Conservation (phyloP, 345 rosid genomes). For the Citrus mangshanensis region DNA sequence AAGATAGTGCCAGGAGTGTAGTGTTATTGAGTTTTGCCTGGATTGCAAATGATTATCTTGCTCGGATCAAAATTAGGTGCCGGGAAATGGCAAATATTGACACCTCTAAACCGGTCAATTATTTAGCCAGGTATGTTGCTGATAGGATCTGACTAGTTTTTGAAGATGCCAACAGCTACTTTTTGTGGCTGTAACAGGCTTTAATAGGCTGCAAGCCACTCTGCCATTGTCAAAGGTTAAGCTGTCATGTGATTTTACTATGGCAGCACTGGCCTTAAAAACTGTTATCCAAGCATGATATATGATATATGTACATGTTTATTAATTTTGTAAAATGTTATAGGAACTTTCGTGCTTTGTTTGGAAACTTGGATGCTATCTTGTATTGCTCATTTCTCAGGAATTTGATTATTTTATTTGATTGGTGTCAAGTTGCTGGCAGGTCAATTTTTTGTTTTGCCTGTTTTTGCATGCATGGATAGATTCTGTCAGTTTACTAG, state of each 20-base stretch:
- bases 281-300: not conserved
- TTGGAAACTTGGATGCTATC: not conserved
- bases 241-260: not conserved
- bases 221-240: slow-evolving; percentile 33
- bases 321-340: not conserved
- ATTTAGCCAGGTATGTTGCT: slow-evolving; percentile 56
- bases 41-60: slow-evolving; percentile 90
- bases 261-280: not conserved
- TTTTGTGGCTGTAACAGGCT: slow-evolving; percentile 2
- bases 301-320: not conserved
- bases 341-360: not conserved
- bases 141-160: slow-evolving; percentile 46
- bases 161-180: slow-evolving; percentile 4
- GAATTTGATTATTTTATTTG: not conserved
- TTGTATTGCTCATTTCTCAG: not conserved
- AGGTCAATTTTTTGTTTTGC: not conserved
- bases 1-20: slow-evolving; percentile 24
- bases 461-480: not conserved
- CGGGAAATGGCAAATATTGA: slow-evolving; percentile 30
- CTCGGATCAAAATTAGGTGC: slow-evolving; percentile 60
- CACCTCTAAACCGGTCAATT: slow-evolving; percentile 57
- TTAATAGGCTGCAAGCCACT: slow-evolving; percentile 47
- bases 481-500: not conserved
- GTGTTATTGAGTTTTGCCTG: slow-evolving; percentile 81
- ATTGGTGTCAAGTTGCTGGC: not conserved